Conservation (phyloP, 306 rosid genomes). For the Prunus campanulata region DNA sequence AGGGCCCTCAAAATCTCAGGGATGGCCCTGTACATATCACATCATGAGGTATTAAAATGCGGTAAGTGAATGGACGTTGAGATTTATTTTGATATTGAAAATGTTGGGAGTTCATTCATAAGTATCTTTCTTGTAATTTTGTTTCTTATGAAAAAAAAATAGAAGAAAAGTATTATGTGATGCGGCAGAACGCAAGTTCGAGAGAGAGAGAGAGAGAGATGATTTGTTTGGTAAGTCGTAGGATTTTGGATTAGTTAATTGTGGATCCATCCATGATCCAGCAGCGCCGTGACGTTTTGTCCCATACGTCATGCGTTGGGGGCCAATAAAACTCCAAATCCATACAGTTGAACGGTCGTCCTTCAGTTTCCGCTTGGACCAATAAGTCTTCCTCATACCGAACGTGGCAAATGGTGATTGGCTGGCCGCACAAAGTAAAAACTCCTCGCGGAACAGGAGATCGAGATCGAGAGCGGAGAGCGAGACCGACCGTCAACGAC, state of each 20-base stretch:
- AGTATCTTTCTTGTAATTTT: too few relatives aligned
- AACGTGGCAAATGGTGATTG: background rate
- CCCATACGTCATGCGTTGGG: background rate
- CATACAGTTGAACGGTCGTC: background rate
- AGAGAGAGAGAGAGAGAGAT: background rate
- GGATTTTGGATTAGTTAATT: background rate
- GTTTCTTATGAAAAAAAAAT: too few relatives aligned
- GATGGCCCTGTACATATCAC: too few relatives aligned
- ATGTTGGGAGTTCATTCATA: too few relatives aligned
- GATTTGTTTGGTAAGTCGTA: background rate
- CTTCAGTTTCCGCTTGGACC: background rate
- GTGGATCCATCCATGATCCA: background rate
- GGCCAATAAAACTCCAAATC: background rate
- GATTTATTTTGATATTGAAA: too few relatives aligned
- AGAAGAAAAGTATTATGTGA: background rate
- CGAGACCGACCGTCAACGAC: constrained; percentile 36
- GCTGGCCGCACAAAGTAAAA: too few relatives aligned
- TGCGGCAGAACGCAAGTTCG: background rate
- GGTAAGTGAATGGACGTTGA: too few relatives aligned
- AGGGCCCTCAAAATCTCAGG: too few relatives aligned
- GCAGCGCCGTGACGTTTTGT: constrained; percentile 15
- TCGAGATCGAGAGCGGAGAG: too few relatives aligned
- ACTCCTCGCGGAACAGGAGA: background rate
- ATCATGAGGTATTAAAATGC: too few relatives aligned
- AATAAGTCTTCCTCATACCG: background rate